A percentile compares a stretch with the other conserved stretches of the same genome.
phyloP scores from a whole-genome alignment of 352 stramenopile genomes.

The Pythium sukuiense region DNA sequence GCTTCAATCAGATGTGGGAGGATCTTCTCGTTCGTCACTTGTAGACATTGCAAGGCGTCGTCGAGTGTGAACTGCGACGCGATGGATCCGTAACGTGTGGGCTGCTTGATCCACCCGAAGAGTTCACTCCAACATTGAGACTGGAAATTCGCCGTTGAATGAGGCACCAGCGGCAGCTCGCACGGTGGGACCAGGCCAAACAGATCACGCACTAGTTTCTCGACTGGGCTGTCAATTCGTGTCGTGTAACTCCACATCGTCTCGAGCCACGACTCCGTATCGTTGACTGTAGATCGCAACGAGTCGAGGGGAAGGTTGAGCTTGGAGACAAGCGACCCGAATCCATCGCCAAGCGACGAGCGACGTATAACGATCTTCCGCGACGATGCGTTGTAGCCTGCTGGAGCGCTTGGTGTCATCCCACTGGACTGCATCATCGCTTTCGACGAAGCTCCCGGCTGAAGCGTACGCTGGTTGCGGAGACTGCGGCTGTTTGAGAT shows the following conservation, averaged over 20 bases:
- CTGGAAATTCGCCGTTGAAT: neutral
- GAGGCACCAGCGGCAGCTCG: neutral
- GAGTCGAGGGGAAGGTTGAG: constrained; percentile 23
- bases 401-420: neutral
- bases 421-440: neutral
- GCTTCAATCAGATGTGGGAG: constrained; percentile 8
- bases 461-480: constrained; percentile 12
- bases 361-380: constrained; percentile 11
- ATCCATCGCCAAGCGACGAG: neutral
- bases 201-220: constrained; percentile 17
- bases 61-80: constrained; percentile 19
- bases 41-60: constrained; percentile 17
- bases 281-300: constrained; percentile 17
- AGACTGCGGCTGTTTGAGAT: constrained; percentile 9
- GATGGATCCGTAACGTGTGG: constrained; percentile 8
- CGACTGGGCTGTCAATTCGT: constrained; percentile 5
- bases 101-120: constrained; percentile 23
- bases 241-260: constrained; percentile 34
- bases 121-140: constrained; percentile 8
- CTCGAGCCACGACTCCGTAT: constrained; percentile 36
- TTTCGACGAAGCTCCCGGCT: neutral
- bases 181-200: constrained; percentile 20
- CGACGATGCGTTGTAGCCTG: constrained; percentile 2
- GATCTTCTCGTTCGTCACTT: constrained; percentile 5
- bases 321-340: constrained; percentile 26